phyloP scores from a whole-genome alignment of 305 asterid species.

The Solanum hybrid region DNA sequence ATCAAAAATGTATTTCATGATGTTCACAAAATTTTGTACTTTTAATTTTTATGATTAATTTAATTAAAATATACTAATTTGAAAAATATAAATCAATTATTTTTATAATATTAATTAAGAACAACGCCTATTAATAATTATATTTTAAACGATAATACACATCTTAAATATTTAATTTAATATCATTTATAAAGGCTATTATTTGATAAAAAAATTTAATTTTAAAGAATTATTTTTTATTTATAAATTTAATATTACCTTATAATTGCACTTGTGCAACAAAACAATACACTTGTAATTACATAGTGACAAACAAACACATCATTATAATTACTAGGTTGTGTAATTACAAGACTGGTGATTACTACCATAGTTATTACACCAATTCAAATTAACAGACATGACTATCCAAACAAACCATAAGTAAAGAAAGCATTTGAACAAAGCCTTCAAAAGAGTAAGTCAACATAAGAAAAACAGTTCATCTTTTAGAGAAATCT shows the following conservation, averaged over 20 bases:
- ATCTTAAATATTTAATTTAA: too few relatives aligned
- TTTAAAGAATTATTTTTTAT: too few relatives aligned
- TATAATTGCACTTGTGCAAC: background rate
- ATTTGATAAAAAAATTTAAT: too few relatives aligned
- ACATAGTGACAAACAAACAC: background rate
- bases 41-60: background rate
- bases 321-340: background rate
- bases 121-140: background rate
- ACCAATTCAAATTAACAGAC: background rate
- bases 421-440: background rate
- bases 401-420: background rate
- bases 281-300: background rate
- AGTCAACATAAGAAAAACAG: background rate
- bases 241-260: too few relatives aligned
- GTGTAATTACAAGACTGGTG: background rate
- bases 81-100: background rate
- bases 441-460: background rate
- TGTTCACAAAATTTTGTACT: background rate
- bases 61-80: too few relatives aligned
- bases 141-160: too few relatives aligned
- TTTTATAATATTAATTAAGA: background rate
- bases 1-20: background rate
- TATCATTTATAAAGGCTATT: too few relatives aligned
- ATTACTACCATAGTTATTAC: background rate
- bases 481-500: background rate